A percentile compares a stretch with the other conserved stretches of the same genome.
These are phyloP conservation scores for Aspergillus versicolor DNA, from an alignment of 2,329 filamentous ascomycete genomes.

Conservation along the genomic window DNA sequence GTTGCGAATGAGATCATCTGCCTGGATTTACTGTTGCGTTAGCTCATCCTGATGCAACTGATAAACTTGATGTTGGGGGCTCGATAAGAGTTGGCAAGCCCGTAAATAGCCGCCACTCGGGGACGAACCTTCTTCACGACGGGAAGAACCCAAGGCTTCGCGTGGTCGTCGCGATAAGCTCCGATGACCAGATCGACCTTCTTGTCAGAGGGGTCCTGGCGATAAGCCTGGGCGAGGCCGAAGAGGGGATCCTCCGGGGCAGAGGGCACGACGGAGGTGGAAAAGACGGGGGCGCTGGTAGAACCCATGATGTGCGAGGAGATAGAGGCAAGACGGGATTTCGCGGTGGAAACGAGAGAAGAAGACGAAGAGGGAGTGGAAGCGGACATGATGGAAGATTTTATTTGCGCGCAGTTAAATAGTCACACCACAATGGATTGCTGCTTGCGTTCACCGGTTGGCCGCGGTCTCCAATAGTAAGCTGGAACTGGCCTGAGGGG, in stretches of 20 bases:
- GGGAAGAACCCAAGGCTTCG: constrained; percentile 95
- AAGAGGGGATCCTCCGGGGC: constrained; percentile 96
- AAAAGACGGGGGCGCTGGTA: constrained; percentile 64
- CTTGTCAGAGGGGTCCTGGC: constrained; percentile 69
- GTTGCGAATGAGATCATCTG: constrained; percentile 82
- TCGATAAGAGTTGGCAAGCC: background rate
- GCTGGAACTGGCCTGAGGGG: constrained; percentile 4
- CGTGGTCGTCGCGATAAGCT: constrained; percentile 90
- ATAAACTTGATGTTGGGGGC: too few species aligned
- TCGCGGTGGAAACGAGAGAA: constrained; percentile 18
- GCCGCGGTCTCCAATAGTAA: constrained; percentile 10
- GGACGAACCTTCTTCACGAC: constrained; percentile 83
- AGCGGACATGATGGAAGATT: constrained; percentile 21
- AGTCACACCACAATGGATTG: constrained; percentile 24
- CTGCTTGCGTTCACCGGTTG: constrained; percentile 38
- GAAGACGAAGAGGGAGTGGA: constrained; percentile 16
- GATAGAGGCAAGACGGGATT: constrained; percentile 34
- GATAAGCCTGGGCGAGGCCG: constrained; percentile 84
- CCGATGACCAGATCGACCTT: constrained; percentile 96
- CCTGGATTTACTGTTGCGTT: constrained; percentile 55
- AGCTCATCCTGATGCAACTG: constrained; percentile 4
- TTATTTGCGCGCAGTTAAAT: constrained; percentile 10
- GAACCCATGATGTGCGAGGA: constrained; percentile 65
- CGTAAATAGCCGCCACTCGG: background rate
- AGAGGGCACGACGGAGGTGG: constrained; percentile 74